A percentile compares a stretch with the other conserved stretches of the same genome.
Evolutionary conservation across 2,329 filamentous ascomycete species (phyloP).

Genomic region (Talaromyces sp.): DNA sequence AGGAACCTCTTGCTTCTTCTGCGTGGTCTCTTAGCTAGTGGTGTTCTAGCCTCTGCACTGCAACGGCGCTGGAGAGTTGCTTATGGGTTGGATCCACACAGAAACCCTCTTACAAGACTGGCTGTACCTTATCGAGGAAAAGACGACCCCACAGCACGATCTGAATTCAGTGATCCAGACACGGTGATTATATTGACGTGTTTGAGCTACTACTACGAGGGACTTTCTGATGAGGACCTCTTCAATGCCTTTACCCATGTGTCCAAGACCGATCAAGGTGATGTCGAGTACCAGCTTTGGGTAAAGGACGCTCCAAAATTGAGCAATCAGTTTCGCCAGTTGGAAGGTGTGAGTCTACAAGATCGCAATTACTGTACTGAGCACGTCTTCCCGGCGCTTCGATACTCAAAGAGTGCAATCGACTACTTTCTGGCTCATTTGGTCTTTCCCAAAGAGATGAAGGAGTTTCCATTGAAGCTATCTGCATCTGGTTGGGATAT

Average conservation of each 20-base stretch:
- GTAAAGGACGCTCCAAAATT: slow-evolving; percentile 32
- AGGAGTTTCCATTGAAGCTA: slow-evolving; percentile 56
- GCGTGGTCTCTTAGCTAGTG: slow-evolving; percentile 52
- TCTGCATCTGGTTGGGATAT: slow-evolving; percentile 47
- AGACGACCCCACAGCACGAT: slow-evolving; percentile 52
- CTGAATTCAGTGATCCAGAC: slow-evolving; percentile 63
- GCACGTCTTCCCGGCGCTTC: slow-evolving; percentile 53
- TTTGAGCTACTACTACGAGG: slow-evolving; percentile 55
- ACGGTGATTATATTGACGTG: slow-evolving; percentile 55
- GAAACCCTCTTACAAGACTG: slow-evolving; percentile 49
- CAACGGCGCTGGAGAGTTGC: slow-evolving; percentile 63
- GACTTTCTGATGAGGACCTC: slow-evolving; percentile 52
- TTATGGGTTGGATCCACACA: slow-evolving; percentile 53
- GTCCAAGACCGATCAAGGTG: slow-evolving; percentile 50
- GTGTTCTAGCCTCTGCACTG: slow-evolving; percentile 54
- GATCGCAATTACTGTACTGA: slow-evolving; percentile 38
- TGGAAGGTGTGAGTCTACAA: slow-evolving; percentile 56
- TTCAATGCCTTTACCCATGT: slow-evolving; percentile 49
- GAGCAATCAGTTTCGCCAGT: slow-evolving; percentile 36
- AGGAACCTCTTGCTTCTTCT: slow-evolving; percentile 28
- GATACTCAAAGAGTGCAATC: slow-evolving; percentile 51
- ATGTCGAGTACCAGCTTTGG: slow-evolving; percentile 45
- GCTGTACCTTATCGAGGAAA: slow-evolving; percentile 61
- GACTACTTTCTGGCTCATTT: slow-evolving; percentile 61
- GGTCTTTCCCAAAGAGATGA: slow-evolving; percentile 59